Percentiles rank a stretch among this genome's conserved stretches.
Conservation (phyloP, 192 early-diverging fungal species). For the Pilaira anomala region DNA sequence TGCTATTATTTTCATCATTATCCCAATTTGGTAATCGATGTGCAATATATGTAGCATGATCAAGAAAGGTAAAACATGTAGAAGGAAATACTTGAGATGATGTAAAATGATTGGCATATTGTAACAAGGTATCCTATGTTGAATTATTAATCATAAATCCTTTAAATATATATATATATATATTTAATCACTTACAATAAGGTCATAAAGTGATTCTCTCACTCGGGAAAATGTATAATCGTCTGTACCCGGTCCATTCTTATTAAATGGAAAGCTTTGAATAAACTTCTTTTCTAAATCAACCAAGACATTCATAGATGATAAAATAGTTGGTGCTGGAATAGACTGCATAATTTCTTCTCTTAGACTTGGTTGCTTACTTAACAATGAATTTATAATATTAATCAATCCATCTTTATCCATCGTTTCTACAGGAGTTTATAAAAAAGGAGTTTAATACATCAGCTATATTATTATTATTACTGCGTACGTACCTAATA, state of each 20-base stretch:
- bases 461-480: not conserved
- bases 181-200: constrained; percentile 44
- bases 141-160: not conserved
- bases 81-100: constrained; percentile 74
- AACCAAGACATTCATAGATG: constrained; percentile 62
- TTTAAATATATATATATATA: not conserved
- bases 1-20: constrained; percentile 62
- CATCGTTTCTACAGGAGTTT: constrained; percentile 41
- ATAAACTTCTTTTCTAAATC: constrained; percentile 68
- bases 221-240: constrained; percentile 92
- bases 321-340: constrained; percentile 83
- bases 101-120: constrained; percentile 76
- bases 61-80: constrained; percentile 76
- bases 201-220: constrained; percentile 66
- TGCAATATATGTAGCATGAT: constrained; percentile 68
- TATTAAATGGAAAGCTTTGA: constrained; percentile 85
- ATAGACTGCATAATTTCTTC: constrained; percentile 68
- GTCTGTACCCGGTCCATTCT: constrained; percentile 70
- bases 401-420: constrained; percentile 68
- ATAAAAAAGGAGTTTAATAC: not conserved
- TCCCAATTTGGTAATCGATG: constrained; percentile 83
- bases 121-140: constrained; percentile 59
- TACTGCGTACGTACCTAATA: constrained; percentile 11
- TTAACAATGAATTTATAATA: constrained; percentile 71
- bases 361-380: constrained; percentile 66